Percentiles rank a stretch among this genome's conserved stretches.
phyloP scores from a whole-genome alignment of 2,329 filamentous ascomycete genomes.

The Fusarium redolens region DNA sequence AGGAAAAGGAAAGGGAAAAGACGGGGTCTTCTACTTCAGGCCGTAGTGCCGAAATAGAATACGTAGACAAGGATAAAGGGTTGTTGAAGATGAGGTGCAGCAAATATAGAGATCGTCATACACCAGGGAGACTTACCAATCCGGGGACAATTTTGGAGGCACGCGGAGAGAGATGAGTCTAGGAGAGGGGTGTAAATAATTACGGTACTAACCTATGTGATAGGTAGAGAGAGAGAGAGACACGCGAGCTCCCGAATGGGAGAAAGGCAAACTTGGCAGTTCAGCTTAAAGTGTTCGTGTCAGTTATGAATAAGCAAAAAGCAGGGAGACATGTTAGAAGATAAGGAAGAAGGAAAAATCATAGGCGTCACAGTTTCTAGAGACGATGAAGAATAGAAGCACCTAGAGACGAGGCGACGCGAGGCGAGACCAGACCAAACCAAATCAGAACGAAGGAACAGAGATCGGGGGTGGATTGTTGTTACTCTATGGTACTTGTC shows the following conservation, averaged over 20 bases:
- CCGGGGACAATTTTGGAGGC: constrained; percentile 31
- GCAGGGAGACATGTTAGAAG: not conserved
- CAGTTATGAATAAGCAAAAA: not conserved
- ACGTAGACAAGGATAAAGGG: not conserved
- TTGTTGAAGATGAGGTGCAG: constrained; percentile 26
- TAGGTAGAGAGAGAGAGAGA: not conserved
- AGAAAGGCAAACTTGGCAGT: not conserved
- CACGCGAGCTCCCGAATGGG: constrained; percentile 28
- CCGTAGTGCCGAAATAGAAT: not conserved
- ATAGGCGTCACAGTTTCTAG: constrained; percentile 30
- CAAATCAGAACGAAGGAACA: not conserved
- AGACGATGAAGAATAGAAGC: not conserved
- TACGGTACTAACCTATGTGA: not conserved
- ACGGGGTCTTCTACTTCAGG: constrained; percentile 14
- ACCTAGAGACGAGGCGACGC: not conserved
- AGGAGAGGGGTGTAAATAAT: not conserved
- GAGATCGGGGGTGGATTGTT: not conserved
- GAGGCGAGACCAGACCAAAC: not conserved
- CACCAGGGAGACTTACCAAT: constrained; percentile 42
- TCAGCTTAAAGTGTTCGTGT: not conserved
- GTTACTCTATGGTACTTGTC: not conserved
- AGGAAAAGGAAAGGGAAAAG: constrained; percentile 1
- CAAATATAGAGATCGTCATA: constrained; percentile 44
- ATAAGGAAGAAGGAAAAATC: constrained; percentile 12
- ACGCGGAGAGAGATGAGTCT: constrained; percentile 3